Conservation (phyloP, 495 filamentous ascomycete genomes). For the Penicillium cataractarum region DNA sequence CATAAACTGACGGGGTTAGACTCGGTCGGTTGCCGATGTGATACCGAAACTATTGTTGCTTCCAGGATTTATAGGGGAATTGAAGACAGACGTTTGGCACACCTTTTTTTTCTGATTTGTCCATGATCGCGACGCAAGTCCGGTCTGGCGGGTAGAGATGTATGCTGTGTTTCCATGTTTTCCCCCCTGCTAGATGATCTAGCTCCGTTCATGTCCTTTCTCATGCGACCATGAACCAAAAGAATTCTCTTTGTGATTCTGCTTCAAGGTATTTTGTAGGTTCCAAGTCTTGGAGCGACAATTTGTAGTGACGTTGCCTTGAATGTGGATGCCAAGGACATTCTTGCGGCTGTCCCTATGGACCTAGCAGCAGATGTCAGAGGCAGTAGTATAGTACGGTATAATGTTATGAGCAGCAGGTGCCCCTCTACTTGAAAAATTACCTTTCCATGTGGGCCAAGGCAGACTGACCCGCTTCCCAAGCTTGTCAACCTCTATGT, state of each 20-base stretch:
- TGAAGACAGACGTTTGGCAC: conserved; percentile 38
- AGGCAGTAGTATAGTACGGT: no score
- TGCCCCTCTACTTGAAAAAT: no score
- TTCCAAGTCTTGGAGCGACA: not conserved
- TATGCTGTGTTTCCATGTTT: conserved; percentile 23
- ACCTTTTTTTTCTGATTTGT: conserved; percentile 20
- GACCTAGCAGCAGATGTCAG: no score
- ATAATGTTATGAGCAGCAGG: no score
- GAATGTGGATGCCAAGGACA: no score
- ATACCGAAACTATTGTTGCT: conserved; percentile 43
- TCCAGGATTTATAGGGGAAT: conserved; percentile 35
- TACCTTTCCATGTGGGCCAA: no score
- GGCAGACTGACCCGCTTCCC: no score
- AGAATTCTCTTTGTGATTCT: conserved; percentile 31
- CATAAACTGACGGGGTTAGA: conserved; percentile 34
- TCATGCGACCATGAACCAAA: conserved; percentile 43
- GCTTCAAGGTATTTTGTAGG: conserved; percentile 14
- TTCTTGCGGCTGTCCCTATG: no score
- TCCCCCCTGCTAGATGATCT: conserved; percentile 14
- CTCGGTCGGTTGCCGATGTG: conserved; percentile 45
- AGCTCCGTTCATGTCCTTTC: conserved; percentile 34
- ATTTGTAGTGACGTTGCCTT: no score
- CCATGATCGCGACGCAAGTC: conserved; percentile 14
- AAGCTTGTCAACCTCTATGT: no score
- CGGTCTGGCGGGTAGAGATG: conserved; percentile 26